Base-by-base conservation (phyloP, 495 filamentous ascomycete genomes). In the Clohesyomyces aquaticus region DNA sequence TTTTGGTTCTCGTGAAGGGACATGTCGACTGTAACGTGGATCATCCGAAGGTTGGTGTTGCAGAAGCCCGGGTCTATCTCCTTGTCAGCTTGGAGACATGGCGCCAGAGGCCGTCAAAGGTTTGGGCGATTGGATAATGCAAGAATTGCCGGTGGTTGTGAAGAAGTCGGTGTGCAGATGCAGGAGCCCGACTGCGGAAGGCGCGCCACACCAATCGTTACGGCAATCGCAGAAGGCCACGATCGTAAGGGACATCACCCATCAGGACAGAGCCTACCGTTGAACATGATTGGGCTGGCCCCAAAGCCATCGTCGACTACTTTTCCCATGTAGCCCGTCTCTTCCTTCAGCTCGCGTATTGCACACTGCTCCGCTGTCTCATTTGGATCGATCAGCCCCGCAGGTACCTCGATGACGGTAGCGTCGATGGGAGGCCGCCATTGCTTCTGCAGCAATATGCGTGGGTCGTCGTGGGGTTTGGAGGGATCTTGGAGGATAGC, bases 21-120 rank as follows among this genome's bases (percentile, higher is more conserved):
- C 81, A 90, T 85, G 74, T 96, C 90, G 58, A 96, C 82, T 3
- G 80, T 85, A 16, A 96, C 85, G 67, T 93, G 89, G 18, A 96
- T 85, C 81, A 96, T 88, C 46, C 86, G 84, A 21, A 91, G 80
- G 73, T 93, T 96, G 26, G 91, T 93, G 71, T 93, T 95, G 75
- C 90, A 93, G 77, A 96, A 93, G 16, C 91, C 91, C 0, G 83
- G 82, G 67, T 86, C 83, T 85, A 51, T 29, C 12, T 3, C 12
- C 4, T 27, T 9, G 14, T 47, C 28, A n/a, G 21, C 6, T 47
- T 47, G 6, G 4, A 47, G 43, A 47, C n/a, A n/a, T n/a, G n/a
- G n/a, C n/a, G n/a, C n/a, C n/a, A n/a, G n/a, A n/a, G n/a, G n/a
- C n/a, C n/a, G n/a, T n/a, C n/a, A n/a, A n/a, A n/a, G n/a, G n/a